Evolutionary conservation across 371 early-diverging fungal genomes (phyloP).

Genomic region (Mucor sp.): DNA sequence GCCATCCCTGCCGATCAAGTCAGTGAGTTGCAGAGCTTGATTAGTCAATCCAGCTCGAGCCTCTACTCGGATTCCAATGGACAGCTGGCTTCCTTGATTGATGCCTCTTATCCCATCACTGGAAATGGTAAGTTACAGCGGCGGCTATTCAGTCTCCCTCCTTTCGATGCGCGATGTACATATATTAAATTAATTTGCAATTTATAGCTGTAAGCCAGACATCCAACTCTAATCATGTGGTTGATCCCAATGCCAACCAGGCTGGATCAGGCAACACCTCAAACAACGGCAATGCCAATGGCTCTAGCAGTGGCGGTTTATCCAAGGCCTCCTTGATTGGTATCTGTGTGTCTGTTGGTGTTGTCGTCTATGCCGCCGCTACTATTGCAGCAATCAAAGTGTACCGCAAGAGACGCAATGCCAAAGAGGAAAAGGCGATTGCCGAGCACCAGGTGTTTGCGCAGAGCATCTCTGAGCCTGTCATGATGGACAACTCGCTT

Average conservation of each 20-base stretch:
- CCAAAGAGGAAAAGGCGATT: conserved; percentile 31
- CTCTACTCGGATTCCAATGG: conserved; percentile 43
- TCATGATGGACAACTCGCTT: conserved; percentile 31
- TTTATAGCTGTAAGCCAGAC: not conserved
- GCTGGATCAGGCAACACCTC: not conserved
- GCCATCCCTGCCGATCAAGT: conserved; percentile 36
- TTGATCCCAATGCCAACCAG: conserved; percentile 1
- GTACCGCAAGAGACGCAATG: conserved; percentile 36
- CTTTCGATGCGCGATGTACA: not conserved
- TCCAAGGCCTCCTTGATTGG: conserved; percentile 46
- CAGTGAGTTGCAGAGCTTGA: conserved; percentile 20
- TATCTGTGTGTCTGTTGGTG: conserved; percentile 46
- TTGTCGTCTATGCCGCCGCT: conserved; percentile 45
- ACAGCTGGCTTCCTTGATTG: conserved; percentile 42
- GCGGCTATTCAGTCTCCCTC: not conserved
- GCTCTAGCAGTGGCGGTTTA: conserved; percentile 17
- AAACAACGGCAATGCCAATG: not conserved
- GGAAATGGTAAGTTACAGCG: conserved; percentile 3
- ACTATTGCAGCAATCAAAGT: conserved; percentile 34
- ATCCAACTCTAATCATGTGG: not conserved
- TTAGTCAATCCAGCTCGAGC: conserved; percentile 24
- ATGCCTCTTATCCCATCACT: conserved; percentile 31
- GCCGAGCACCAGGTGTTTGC: conserved; percentile 43
- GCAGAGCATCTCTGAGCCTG: conserved; percentile 39
- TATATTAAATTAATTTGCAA: not conserved